Evolutionary conservation across 2,329 filamentous ascomycete genomes (phyloP), one percentile per base, ranked within the genome.

Genomic region (Cryphonectria nitschkei): DNA sequence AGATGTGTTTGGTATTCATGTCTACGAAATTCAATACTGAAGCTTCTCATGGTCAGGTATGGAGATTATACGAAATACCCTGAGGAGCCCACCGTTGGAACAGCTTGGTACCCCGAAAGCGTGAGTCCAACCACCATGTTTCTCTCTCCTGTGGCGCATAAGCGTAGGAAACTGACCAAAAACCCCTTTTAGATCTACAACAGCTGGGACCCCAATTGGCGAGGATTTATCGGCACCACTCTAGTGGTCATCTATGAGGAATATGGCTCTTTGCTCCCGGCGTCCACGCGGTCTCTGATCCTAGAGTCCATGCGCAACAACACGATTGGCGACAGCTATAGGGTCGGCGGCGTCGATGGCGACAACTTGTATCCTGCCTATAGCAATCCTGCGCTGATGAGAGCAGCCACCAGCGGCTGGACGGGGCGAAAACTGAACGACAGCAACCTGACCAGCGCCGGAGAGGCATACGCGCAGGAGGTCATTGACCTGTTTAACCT

Each of bases 361-460:
- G 89, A 91, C 71, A 91, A 91, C 68, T 78, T 91, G 0, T 90
- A 90, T 68, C 88, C 88, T 0, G 83, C 87, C 0, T 90, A 91
- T 76, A 88, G 85, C 70, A 90, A 90, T 74, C 87, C 85, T 0
- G 65, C 75, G 9, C 83, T 91, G 43, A 91, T 91, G 89, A 83
- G 89, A n/a, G 87, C 89, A 0, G 86, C 90, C 41, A 82, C 86
- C 2, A 83, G 85, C 1, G 86, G 87, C 16, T 91, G 88, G 88
- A 85, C 86, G 0, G 89, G 89, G 4, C 82, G 83, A 2, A 82
- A 82, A 11, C 75, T 86, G 3, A 83, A 83, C 56, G 86, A 90
- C 68, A 78, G 79, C 11, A 91, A 91, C 75, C 88, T 91, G 84
- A 90, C 88, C 0, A 75, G 73, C 0, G 81, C 86, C 0, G 88